These are phyloP conservation scores for Fraxinus paxiana DNA, from an alignment of 305 asterid genomes.

Conservation along the genomic window DNA sequence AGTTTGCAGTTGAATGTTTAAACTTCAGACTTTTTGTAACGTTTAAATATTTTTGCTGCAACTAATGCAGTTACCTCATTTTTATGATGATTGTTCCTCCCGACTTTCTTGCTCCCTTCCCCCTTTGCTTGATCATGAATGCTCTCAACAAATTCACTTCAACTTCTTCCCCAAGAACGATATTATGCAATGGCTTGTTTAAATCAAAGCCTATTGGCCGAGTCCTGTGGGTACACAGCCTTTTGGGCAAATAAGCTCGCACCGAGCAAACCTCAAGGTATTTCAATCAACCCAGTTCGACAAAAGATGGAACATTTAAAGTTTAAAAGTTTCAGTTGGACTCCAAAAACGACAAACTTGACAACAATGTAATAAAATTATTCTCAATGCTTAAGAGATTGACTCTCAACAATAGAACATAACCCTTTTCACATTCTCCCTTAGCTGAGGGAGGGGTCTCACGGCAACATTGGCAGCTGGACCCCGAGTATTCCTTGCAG, in stretches of 20 bases:
- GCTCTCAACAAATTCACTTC: not conserved
- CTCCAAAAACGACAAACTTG: not conserved
- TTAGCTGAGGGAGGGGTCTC: slow-evolving; percentile 81
- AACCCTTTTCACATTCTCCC: slow-evolving; percentile 81
- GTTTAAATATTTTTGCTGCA: not conserved
- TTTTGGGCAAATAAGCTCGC: not conserved
- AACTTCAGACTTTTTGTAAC: not conserved
- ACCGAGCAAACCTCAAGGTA: not conserved
- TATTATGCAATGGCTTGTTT: not conserved
- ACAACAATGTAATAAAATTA: not conserved
- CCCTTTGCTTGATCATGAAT: not conserved
- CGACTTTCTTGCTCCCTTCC: not conserved
- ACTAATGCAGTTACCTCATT: not conserved
- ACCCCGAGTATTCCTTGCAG: slow-evolving; percentile 49
- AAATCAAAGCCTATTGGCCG: not conserved
- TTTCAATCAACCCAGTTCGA: not conserved
- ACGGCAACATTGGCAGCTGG: slow-evolving; percentile 60
- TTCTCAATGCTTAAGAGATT: not conserved
- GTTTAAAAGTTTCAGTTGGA: not conserved
- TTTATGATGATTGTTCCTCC: not conserved
- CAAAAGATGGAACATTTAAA: not conserved
- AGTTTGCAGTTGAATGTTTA: not conserved
- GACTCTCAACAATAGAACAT: slow-evolving; percentile 78
- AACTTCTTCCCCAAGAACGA: not conserved
- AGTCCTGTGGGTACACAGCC: not conserved